phyloP scores from a whole-genome alignment of 2,329 filamentous ascomycete genomes.

The Penicillium sp. region DNA sequence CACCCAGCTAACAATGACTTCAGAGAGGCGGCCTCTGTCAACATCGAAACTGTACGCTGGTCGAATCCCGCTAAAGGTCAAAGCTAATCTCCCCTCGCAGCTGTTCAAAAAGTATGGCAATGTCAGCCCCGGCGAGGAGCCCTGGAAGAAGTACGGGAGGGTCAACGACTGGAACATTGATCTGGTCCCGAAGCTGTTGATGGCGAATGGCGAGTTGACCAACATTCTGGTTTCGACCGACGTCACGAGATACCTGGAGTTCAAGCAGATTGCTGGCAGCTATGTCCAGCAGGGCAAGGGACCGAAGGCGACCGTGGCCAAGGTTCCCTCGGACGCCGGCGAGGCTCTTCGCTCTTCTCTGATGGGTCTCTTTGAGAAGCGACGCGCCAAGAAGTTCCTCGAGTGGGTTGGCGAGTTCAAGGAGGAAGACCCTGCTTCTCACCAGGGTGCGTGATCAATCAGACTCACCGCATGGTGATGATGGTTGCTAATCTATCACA shows the following conservation, averaged over 20 bases:
- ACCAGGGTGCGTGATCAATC: conserved; percentile 71
- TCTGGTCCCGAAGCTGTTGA: conserved; percentile 95
- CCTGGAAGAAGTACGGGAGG: conserved; percentile 97
- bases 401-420: conserved; percentile 93
- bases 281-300: conserved; percentile 88
- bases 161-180: conserved; percentile 99
- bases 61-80: neutral
- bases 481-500: conserved; percentile 42
- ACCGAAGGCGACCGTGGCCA: conserved; percentile 88
- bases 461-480: neutral
- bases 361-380: conserved; percentile 98
- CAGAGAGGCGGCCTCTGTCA: conserved; percentile 93
- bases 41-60: conserved; percentile 81
- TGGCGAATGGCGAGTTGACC: conserved; percentile 97
- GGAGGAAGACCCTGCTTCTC: conserved; percentile 76
- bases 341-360: conserved; percentile 91
- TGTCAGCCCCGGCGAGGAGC: conserved; percentile 76
- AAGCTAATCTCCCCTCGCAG: conserved; percentile 56
- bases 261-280: conserved; percentile 93
- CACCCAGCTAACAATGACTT: conserved; percentile 33
- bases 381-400: conserved; percentile 92
- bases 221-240: conserved; percentile 98
- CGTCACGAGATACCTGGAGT: conserved; percentile 84
- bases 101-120: conserved; percentile 98
- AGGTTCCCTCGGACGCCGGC: conserved; percentile 89